Evolutionary conservation across 805 yeast species (phyloP).

Genomic region (Ogataea degrootiae): DNA sequence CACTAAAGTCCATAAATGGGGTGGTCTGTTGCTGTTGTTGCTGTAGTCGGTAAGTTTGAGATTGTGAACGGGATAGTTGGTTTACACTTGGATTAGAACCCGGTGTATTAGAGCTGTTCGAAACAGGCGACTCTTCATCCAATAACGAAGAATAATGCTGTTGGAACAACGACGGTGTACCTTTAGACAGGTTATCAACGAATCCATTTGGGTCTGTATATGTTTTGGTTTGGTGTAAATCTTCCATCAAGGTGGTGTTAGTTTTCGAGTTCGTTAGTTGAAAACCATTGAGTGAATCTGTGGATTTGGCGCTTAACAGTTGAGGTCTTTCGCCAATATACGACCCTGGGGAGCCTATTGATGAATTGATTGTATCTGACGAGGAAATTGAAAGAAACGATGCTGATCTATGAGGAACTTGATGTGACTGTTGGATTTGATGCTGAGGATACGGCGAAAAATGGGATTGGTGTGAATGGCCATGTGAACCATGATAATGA

Average conservation of each 20-base stretch:
- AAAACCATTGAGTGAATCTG: slow-evolving; percentile 22
- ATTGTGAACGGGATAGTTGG: background rate
- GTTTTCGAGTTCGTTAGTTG: slow-evolving; percentile 28
- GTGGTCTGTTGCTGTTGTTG: background rate
- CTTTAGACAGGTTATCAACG: background rate
- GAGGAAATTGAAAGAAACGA: slow-evolving; percentile 26
- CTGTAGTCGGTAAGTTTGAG: background rate
- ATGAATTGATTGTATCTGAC: slow-evolving; percentile 15
- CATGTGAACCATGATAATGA: slow-evolving; percentile 19
- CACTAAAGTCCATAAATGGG: background rate
- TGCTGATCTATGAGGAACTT: slow-evolving; percentile 15
- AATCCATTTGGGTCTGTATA: slow-evolving; percentile 19
- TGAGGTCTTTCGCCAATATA: slow-evolving; percentile 24
- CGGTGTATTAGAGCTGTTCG: slow-evolving; percentile 1
- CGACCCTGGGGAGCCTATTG: slow-evolving; percentile 23
- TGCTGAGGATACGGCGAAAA: slow-evolving; percentile 25
- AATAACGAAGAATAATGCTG: background rate
- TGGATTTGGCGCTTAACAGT: slow-evolving; percentile 17
- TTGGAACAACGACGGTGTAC: background rate
- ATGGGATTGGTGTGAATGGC: slow-evolving; percentile 21
- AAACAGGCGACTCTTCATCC: background rate
- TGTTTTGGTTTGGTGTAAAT: slow-evolving; percentile 28
- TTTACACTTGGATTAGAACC: background rate
- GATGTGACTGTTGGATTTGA: slow-evolving; percentile 5
- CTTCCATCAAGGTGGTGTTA: slow-evolving; percentile 31